These are phyloP conservation scores for Rhodotorula kratochvilovae DNA, from an alignment of 768 basidiomycete genomes.

Conservation along the genomic window DNA sequence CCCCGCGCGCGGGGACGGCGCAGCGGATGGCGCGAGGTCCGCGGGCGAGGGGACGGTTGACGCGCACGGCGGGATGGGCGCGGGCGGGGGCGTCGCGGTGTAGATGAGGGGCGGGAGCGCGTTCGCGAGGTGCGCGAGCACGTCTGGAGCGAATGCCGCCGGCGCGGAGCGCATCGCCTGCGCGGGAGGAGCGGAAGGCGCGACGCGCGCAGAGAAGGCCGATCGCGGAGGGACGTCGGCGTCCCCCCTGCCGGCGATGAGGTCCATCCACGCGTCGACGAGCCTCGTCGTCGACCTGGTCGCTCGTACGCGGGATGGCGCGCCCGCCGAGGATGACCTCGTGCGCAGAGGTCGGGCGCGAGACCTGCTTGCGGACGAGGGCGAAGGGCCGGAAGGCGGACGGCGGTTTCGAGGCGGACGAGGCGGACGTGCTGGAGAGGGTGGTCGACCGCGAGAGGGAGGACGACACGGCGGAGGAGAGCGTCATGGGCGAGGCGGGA, in stretches of 20 bases:
- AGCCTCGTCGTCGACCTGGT: slow-evolving; percentile 1
- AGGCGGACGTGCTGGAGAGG: no score
- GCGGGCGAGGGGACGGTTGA: no score
- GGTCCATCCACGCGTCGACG: slow-evolving; percentile 26
- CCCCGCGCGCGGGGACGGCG: no score
- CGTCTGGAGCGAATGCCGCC: neutral
- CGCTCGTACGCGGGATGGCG: no score
- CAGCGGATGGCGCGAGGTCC: no score
- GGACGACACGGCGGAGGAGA: neutral
- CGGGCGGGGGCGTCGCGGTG: neutral
- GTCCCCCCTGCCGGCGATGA: slow-evolving; percentile 13
- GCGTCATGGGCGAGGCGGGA: no score
- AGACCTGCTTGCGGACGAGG: neutral
- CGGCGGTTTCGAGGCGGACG: no score
- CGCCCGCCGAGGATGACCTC: slow-evolving; percentile 1
- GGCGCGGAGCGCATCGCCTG: neutral
- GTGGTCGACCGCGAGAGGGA: neutral
- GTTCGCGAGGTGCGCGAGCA: neutral
- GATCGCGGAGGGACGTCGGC: neutral
- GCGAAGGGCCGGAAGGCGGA: slow-evolving; percentile 9
- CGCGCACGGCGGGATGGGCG: no score
- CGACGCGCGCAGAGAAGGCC: neutral
- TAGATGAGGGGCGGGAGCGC: slow-evolving; percentile 11
- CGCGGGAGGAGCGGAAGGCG: neutral
- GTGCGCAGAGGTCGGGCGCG: neutral